Evolutionary conservation across 2,329 filamentous ascomycete genomes (phyloP), one percentile per base, ranked within the genome.

Genomic region (Akanthomyces lecanii): DNA sequence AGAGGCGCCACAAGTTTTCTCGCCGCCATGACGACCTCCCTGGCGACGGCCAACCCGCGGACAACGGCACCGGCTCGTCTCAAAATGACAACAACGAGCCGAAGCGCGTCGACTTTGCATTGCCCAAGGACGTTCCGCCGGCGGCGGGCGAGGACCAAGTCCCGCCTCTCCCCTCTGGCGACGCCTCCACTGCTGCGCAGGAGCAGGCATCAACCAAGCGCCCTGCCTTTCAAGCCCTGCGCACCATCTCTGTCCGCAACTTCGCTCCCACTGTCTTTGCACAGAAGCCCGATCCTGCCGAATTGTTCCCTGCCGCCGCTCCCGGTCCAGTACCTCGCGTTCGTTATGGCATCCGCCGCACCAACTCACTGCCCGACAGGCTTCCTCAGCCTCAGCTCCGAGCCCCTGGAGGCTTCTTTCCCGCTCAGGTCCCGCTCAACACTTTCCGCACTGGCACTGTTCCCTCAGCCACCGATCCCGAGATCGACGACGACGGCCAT

Each of bases 251-350:
- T 1, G 81, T 89, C 60, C 90, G 87, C 70, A 85, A 86, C 53
- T 79, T 93, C 4, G 85, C 89, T 0, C 89, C 89, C 56, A 86
- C 86, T 12, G 89, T 92, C 63, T 92, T 93, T 68, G 79, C 78
- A 0, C 80, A 83, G 64, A 76, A 78, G 6, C 71, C 75, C 2
- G 75, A 76, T 21, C 21, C 66, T 2, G 64, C 67, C 4, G 66
- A 63, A 1, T 30, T 67, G 2, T 67, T 71, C 5, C 69, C 77
- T 4, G 66, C 75, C 10, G 40, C 40, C n/a, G 50, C 59, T 21
- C 50, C 50, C 5, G 79, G 83, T 2, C 78, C 80, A 12, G 78
- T 85, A 50, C 84, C 85, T 6, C 80, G 82, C 36, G 82, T 87
- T 63, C 80, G 83, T 48, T 84, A 85, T 67, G 84, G 85, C n/a